Evolutionary conservation across 202 grass and related monocot genomes (phyloP).

Genomic region (Schoenoplectus triqueter): DNA sequence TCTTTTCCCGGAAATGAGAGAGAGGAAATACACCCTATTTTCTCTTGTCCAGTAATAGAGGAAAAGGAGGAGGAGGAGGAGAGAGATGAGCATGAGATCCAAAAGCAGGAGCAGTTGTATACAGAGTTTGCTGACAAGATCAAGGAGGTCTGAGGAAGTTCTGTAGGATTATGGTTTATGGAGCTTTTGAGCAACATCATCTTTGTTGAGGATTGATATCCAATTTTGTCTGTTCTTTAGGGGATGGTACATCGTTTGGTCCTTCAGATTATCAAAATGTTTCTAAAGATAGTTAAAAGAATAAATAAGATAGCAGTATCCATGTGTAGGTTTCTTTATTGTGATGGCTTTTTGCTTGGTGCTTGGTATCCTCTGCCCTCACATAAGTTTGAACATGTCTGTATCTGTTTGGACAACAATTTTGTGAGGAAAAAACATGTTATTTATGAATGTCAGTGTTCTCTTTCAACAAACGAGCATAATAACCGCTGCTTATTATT

Average conservation of each 20-base stretch:
- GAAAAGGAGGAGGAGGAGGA: conserved; percentile 39
- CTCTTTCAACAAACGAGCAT: not conserved
- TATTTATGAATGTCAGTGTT: not conserved
- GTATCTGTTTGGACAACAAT: not conserved
- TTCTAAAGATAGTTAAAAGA: not conserved
- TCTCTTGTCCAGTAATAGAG: conserved; percentile 39
- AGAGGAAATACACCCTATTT: conserved; percentile 12
- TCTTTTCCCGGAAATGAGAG: conserved; percentile 33
- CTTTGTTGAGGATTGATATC: not conserved
- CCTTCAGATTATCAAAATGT: not conserved
- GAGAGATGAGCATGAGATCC: conserved; percentile 32
- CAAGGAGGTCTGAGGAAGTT: conserved; percentile 68
- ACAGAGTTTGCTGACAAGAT: conserved; percentile 66
- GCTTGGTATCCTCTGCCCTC: not conserved
- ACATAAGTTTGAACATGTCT: not conserved
- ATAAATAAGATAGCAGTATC: conserved; percentile 9
- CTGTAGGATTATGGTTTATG: not conserved
- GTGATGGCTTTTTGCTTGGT: not conserved
- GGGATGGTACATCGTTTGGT: not conserved
- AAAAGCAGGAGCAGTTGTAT: conserved; percentile 45
- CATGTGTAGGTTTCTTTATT: not conserved
- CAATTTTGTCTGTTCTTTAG: not conserved
- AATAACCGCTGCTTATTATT: not conserved
- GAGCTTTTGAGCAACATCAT: not conserved
- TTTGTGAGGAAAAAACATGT: not conserved